A percentile compares a stretch with the other conserved stretches of the same genome.
Evolutionary conservation across 139 green algal genomes (phyloP).

Genomic region (Tetraselmis striata): DNA sequence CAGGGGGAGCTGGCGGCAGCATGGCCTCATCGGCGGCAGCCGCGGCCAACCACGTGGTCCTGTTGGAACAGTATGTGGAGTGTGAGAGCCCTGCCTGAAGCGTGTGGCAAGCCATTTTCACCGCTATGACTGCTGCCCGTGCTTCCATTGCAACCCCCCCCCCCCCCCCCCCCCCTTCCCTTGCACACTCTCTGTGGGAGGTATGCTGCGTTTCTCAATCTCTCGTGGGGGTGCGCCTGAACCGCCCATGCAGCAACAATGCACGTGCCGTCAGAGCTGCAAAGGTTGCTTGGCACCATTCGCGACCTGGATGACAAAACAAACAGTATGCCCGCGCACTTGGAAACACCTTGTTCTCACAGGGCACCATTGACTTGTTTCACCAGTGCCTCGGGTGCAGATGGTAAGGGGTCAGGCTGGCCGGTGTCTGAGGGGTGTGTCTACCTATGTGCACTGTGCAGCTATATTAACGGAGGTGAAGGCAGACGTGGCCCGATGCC

Average conservation of each 20-base stretch:
- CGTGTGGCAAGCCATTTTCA: background rate
- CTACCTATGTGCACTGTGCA: no score
- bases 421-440: no score
- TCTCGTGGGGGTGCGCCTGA: background rate
- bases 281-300: background rate
- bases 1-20: no score
- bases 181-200: background rate
- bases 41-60: background rate
- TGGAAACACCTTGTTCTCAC: background rate
- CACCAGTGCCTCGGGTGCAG: no score
- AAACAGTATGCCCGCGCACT: background rate
- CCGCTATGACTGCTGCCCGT: background rate
- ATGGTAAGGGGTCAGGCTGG: no score
- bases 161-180: no score
- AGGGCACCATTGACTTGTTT: no score
- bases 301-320: background rate
- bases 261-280: background rate
- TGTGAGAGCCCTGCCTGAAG: no score
- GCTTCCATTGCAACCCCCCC: background rate
- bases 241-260: background rate
- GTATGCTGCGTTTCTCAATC: background rate
- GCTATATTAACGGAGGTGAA: background rate
- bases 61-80: background rate
- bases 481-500: background rate
- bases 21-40: background rate